Evolutionary conservation across 2,329 filamentous ascomycete species (phyloP).

Genomic region (Nemania sp.): DNA sequence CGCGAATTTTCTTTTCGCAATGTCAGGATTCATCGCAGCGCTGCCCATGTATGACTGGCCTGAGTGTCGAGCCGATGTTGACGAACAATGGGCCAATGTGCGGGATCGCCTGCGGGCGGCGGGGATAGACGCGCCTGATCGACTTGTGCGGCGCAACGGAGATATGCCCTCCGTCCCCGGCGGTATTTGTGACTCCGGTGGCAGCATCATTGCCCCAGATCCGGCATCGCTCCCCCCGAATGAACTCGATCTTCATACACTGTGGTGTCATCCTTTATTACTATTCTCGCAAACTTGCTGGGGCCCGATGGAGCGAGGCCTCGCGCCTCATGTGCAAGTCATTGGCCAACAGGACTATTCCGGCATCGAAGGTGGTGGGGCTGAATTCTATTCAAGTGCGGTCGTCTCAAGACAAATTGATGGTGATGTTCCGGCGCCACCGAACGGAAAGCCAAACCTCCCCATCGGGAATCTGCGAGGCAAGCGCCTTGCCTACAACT

Average conservation of each 20-base stretch:
- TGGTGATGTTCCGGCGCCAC: constrained; percentile 5
- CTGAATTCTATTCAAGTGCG: constrained; percentile 19
- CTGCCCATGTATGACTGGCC: constrained; percentile 28
- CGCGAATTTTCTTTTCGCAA: not conserved
- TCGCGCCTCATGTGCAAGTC: constrained; percentile 15
- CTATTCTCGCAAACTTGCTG: constrained; percentile 21
- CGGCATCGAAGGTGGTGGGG: constrained; percentile 15
- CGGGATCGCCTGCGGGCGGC: constrained; percentile 16
- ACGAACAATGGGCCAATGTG: constrained; percentile 19
- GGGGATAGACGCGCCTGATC: constrained; percentile 18
- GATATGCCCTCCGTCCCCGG: constrained; percentile 23
- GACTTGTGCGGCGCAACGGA: constrained; percentile 21
- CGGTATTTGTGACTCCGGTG: constrained; percentile 18
- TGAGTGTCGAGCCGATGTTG: constrained; percentile 20
- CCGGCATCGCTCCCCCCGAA: constrained; percentile 23
- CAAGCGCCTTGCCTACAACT: constrained; percentile 22
- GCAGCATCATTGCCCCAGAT: constrained; percentile 18
- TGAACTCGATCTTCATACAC: constrained; percentile 17
- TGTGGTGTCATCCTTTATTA: constrained; percentile 23
- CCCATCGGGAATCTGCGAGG: constrained; percentile 11
- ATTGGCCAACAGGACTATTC: constrained; percentile 25
- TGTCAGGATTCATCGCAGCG: constrained; percentile 17
- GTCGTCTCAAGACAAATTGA: constrained; percentile 12
- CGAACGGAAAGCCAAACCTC: constrained; percentile 8
- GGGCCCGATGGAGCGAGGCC: constrained; percentile 22